Percentiles rank a stretch among this genome's conserved stretches.
These are phyloP conservation scores for Mycena belliarum DNA, from an alignment of 768 basidiomycete genomes.

Conservation along the genomic window DNA sequence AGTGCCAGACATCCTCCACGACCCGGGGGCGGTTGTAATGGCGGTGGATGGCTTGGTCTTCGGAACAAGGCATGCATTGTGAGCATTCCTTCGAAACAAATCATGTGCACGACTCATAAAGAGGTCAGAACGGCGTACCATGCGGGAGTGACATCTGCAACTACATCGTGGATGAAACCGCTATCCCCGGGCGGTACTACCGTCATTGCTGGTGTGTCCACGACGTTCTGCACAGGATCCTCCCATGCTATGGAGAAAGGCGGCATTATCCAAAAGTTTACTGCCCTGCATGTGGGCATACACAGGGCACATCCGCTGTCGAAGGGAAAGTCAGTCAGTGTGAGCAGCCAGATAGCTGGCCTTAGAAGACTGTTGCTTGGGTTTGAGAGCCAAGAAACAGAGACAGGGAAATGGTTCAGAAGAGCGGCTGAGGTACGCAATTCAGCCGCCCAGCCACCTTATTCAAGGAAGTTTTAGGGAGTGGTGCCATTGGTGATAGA, in stretches of 20 bases:
- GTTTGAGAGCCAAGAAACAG: constrained; percentile 47
- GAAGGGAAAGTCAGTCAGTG: constrained; percentile 41
- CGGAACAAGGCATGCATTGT: constrained; percentile 73
- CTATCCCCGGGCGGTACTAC: constrained; percentile 36
- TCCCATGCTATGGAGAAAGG: constrained; percentile 57
- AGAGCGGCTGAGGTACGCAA: constrained; percentile 51
- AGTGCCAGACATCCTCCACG: constrained; percentile 46
- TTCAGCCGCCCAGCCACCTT: not conserved
- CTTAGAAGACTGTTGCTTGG: constrained; percentile 62
- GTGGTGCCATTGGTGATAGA: constrained; percentile 67
- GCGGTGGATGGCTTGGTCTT: constrained; percentile 76
- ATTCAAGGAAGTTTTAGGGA: constrained; percentile 40
- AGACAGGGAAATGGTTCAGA: constrained; percentile 57
- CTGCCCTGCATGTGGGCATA: constrained; percentile 65
- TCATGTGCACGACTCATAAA: constrained; percentile 8
- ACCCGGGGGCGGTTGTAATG: constrained; percentile 54
- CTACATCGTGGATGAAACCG: constrained; percentile 49
- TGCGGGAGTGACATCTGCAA: constrained; percentile 64
- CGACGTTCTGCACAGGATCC: constrained; percentile 60
- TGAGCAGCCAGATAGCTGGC: constrained; percentile 67
- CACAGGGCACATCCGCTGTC: constrained; percentile 40
- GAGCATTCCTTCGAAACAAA: constrained; percentile 30
- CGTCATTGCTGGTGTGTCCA: constrained; percentile 62
- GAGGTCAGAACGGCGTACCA: constrained; percentile 58
- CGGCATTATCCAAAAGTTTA: constrained; percentile 60